Evolutionary conservation across 192 early-diverging fungal species (phyloP).

Genomic region (Phycomyces blakesleeanus): DNA sequence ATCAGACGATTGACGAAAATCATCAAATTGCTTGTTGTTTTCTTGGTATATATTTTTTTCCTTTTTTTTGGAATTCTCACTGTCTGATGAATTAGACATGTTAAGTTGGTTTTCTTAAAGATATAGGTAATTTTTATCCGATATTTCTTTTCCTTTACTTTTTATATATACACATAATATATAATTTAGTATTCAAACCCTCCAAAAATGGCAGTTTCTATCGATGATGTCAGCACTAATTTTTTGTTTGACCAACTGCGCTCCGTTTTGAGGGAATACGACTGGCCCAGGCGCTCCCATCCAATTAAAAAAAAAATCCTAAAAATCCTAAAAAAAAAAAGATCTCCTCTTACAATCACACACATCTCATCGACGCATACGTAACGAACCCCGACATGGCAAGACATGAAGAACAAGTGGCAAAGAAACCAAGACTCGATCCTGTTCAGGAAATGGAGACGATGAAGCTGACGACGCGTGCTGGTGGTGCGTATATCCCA

Average conservation of each 20-base stretch:
- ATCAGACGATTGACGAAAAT: too few species aligned
- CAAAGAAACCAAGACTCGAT: conserved; percentile 25
- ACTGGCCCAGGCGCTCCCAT: neutral
- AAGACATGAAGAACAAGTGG: neutral
- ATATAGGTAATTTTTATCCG: too few species aligned
- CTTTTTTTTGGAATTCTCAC: too few species aligned
- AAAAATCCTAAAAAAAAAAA: neutral
- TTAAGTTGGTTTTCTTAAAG: too few species aligned
- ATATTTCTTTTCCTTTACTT: neutral
- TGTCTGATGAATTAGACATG: too few species aligned
- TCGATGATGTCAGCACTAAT: neutral
- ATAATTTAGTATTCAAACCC: neutral
- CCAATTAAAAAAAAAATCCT: neutral
- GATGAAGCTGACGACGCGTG: conserved; percentile 42
- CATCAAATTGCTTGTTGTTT: too few species aligned
- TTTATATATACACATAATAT: neutral
- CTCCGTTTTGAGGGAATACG: too few species aligned
- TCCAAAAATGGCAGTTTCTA: neutral
- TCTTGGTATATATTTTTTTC: too few species aligned
- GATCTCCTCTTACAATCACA: neutral
- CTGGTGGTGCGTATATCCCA: conserved; percentile 82
- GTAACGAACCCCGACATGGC: neutral
- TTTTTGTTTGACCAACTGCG: neutral
- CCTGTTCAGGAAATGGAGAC: conserved; percentile 38
- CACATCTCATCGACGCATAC: neutral